Evolutionary conservation across 768 basidiomycete species (phyloP), one percentile per base, ranked within the genome.

Genomic region (Sarcodon aspratus): DNA sequence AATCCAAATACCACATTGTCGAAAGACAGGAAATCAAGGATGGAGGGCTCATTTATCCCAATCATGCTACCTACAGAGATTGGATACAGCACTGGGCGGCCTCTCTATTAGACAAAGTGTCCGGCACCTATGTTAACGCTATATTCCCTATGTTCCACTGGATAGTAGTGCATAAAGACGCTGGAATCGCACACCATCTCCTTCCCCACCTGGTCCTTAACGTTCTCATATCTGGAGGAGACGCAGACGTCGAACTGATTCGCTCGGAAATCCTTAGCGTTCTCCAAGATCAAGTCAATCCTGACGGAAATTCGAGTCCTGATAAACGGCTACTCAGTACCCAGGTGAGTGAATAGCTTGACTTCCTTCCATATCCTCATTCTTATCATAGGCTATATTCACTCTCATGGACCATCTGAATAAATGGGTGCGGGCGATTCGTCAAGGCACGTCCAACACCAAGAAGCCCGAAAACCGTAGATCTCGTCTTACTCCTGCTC

Each of bases 371-470:
- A n/a, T 1, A 1, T 33, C 15, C 34, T 27, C 7, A 47, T 31
- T 18, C 15, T 32, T 1, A 33, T 3, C 21, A 27, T 49, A 97
- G 94, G 89, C 82, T 8, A 80, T 97, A 17, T 99, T 99, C 63
- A 84, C 84, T 68, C 74, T 99, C 31, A 79, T 99, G 61, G 96
- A 99, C 60, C 94, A 98, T 59, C 71, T 98, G 9, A 95, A 84
- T 65, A 84, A 81, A 57, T 98, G 91, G 82, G 76, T 92, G 33
- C 82, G 86, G 40, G 67, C 79, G 10, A 74, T 82, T 31, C 80
- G 90, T 13, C 83, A 85, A 62, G 78, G 85, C 2, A 61, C 80
- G 46, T 69, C 63, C 48, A 54, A 45, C 12, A 56, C 64, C 52
- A 74, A 73, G 65, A 76, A 74, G 55, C 58, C 55, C 3, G 80